These are phyloP conservation scores for Monilinia polystroma DNA, from an alignment of 2,329 filamentous ascomycete genomes.

Conservation along the genomic window DNA sequence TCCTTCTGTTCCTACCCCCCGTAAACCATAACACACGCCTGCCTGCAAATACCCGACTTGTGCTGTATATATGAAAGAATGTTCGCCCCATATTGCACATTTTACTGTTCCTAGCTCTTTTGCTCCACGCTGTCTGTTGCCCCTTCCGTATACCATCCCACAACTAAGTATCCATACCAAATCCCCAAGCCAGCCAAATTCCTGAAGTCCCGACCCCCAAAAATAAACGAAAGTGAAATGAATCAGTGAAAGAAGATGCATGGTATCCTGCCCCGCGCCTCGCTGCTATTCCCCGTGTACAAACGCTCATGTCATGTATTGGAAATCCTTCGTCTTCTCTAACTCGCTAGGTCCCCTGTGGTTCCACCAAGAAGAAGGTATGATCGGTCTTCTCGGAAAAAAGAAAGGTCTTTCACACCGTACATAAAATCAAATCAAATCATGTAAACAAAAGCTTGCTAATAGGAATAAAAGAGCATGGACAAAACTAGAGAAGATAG, in stretches of 20 bases:
- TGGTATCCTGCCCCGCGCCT: neutral
- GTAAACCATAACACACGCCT: slow-evolving; percentile 10
- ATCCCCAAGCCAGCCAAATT: neutral
- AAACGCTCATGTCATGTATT: neutral
- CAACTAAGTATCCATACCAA: neutral
- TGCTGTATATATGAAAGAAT: slow-evolving; percentile 1
- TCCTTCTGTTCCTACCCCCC: neutral
- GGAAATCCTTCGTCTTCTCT: neutral
- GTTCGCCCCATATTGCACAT: neutral
- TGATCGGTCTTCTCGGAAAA: slow-evolving; percentile 4
- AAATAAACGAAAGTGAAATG: neutral
- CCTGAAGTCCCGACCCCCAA: neutral
- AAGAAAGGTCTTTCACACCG: slow-evolving; percentile 4
- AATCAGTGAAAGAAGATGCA: slow-evolving; percentile 4
- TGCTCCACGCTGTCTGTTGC: neutral
- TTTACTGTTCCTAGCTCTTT: neutral
- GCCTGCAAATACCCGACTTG: neutral
- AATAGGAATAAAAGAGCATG: neutral
- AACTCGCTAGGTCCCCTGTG: neutral
- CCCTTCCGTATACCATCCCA: neutral
- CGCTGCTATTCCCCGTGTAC: neutral
- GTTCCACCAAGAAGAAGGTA: neutral
- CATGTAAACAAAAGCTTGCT: neutral
- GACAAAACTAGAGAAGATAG: slow-evolving; percentile 23
- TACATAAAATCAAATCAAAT: slow-evolving; percentile 8